These are phyloP conservation scores for Lachnellula subtilissima DNA, from an alignment of 2,329 filamentous ascomycete genomes.

Conservation along the genomic window DNA sequence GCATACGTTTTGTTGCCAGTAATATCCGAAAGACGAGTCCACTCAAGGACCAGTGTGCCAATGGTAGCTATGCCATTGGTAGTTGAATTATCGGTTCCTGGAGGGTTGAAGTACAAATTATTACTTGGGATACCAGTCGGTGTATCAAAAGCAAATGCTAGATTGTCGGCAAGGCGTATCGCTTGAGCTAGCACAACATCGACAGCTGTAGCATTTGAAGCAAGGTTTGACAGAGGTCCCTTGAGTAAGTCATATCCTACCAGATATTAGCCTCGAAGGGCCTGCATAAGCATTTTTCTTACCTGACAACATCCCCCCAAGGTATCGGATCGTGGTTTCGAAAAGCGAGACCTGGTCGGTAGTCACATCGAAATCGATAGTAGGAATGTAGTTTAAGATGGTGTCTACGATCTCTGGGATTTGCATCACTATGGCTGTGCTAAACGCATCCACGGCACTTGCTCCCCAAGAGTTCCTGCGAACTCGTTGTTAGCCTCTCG, in stretches of 20 bases:
- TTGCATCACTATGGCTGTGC: conserved; percentile 74
- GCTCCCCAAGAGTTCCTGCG: conserved; percentile 78
- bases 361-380: conserved; percentile 65
- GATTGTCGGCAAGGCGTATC: conserved; percentile 61
- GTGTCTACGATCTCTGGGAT: conserved; percentile 61
- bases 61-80: conserved; percentile 71
- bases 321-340: conserved; percentile 85
- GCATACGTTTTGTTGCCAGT: conserved; percentile 64
- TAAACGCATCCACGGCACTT: conserved; percentile 74
- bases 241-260: conserved; percentile 65
- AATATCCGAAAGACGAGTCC: conserved; percentile 74
- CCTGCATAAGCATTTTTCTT: conserved; percentile 34
- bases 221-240: conserved; percentile 55
- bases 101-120: conserved; percentile 54
- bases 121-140: conserved; percentile 71
- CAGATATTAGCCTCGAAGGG: neutral
- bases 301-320: conserved; percentile 74
- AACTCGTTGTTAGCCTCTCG: conserved; percentile 7
- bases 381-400: conserved; percentile 66
- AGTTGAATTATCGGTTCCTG: conserved; percentile 43
- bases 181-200: conserved; percentile 63
- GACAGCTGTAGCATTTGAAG: conserved; percentile 41
- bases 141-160: conserved; percentile 76
- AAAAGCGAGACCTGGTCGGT: conserved; percentile 65
- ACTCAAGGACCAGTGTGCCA: conserved; percentile 78